phyloP scores from a whole-genome alignment of 129 eudicot genomes.

The Tagetes patula region DNA sequence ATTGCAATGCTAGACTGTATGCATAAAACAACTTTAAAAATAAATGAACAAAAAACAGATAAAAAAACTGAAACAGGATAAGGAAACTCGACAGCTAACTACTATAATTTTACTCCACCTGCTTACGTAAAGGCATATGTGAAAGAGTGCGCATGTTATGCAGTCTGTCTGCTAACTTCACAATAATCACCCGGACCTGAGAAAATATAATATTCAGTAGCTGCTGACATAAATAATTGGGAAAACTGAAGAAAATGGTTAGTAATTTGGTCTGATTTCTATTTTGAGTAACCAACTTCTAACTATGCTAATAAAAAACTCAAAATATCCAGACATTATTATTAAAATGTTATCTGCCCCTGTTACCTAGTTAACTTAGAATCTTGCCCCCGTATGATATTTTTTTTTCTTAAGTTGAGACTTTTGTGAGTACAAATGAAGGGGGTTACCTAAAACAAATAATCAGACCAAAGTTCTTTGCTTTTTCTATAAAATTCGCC shows the following conservation, averaged over 20 bases:
- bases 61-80: neutral
- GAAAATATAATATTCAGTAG: conserved; percentile 20
- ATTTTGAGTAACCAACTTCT: neutral
- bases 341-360: neutral
- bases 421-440: neutral
- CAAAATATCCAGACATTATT: neutral
- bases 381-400: neutral
- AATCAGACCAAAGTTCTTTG: neutral
- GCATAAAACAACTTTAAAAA: conserved; percentile 24
- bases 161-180: conserved; percentile 93
- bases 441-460: conserved; percentile 2
- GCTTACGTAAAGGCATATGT: conserved; percentile 95
- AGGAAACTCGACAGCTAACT: neutral
- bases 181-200: conserved; percentile 98
- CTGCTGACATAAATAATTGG: conserved; percentile 6
- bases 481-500: neutral
- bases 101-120: conserved; percentile 44
- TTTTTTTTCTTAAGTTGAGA: neutral
- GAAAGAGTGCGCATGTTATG: conserved; percentile 98
- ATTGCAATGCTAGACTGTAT: conserved; percentile 85
- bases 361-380: neutral
- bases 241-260: neutral
- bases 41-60: neutral
- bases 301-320: neutral
- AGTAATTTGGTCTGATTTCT: conserved; percentile 3